Evolutionary conservation across 1,139 yeast species (phyloP), one percentile per base, ranked within the genome.

Genomic region (Yamadazyma buinensis): DNA sequence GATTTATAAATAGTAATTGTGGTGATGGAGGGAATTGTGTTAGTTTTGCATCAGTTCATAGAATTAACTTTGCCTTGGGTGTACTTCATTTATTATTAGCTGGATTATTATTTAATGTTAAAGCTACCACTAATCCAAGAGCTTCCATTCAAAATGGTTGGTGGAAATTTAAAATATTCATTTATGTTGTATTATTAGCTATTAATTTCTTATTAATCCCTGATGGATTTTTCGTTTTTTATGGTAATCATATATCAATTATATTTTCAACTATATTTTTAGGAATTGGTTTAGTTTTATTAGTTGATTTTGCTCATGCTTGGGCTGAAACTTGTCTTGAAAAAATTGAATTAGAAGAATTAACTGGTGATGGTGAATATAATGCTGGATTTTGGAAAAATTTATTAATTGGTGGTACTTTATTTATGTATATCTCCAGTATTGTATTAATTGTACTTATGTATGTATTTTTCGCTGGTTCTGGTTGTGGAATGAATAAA

Each of bases 261-360:
- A 62, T 87, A 5, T 82, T 88, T 50, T 86, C 96, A 28, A 83
- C 94, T 4, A 57, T 88, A 4, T 94, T 94, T 59, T 73, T 92
- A 25, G 81, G 94, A 7, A 87, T 92, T 42, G 98, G 98, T 0
- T 70, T 94, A 39, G 85, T 94, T 9, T 68, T 94, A 33, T 64
- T 94, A 35, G 97, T 94, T 21, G 98, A 94, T 59, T 92, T 88
- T 69, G 97, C 98, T 10, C 98, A 94, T 59, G 94, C 94, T 40
- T 94, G 97, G 97, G 97, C 98, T 0, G 99, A 94, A 52, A 86
- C 84, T 9, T 94, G 98, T 55, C 73, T 92, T 37, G 92, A 84
- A 46, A 86, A 87, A 51, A 87, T 92, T 32, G 97, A 92, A 56
- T 71, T 76, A 46, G 94, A 84, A 47, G 95, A 90, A 43, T 83